These are phyloP conservation scores for Penicillium sp. DNA, from an alignment of 2,329 filamentous ascomycete species.

Conservation along the genomic window DNA sequence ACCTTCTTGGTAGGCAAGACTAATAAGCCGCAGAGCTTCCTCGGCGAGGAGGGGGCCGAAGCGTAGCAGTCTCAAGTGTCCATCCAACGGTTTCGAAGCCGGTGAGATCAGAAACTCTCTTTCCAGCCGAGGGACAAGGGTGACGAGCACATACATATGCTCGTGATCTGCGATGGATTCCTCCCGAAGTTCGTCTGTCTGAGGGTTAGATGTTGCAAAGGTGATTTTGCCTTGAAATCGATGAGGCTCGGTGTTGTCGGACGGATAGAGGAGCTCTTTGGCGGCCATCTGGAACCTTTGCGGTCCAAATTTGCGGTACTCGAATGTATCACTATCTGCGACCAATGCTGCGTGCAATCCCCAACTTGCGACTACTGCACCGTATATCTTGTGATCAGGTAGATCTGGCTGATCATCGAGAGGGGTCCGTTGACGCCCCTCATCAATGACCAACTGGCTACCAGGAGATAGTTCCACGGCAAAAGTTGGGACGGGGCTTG, in stretches of 20 bases:
- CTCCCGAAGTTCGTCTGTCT: slow-evolving; percentile 21
- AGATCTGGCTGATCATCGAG: slow-evolving; percentile 21
- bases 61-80: slow-evolving; percentile 63
- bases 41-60: slow-evolving; percentile 63
- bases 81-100: slow-evolving; percentile 61
- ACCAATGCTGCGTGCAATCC: slow-evolving; percentile 84
- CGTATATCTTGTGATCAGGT: slow-evolving; percentile 48
- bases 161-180: slow-evolving; percentile 38
- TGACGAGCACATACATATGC: slow-evolving; percentile 72
- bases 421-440: slow-evolving; percentile 40
- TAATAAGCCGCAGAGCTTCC: slow-evolving; percentile 72
- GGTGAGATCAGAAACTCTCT: slow-evolving; percentile 78
- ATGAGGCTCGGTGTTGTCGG: slow-evolving; percentile 50
- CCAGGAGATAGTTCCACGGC: slow-evolving; percentile 56
- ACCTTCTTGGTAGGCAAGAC: slow-evolving; percentile 52
- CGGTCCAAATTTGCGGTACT: slow-evolving; percentile 69
- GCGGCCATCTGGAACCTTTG: slow-evolving; percentile 82
- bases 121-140: slow-evolving; percentile 75
- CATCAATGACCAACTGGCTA: slow-evolving; percentile 43
- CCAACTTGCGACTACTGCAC: slow-evolving; percentile 82
- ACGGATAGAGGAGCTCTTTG: slow-evolving; percentile 61
- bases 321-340: slow-evolving; percentile 80
- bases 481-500: slow-evolving; percentile 57
- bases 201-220: slow-evolving; percentile 29
- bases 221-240: slow-evolving; percentile 52